Evolutionary conservation across 2,329 filamentous ascomycete genomes (phyloP).

Genomic region (Lachnellula subtilissima): DNA sequence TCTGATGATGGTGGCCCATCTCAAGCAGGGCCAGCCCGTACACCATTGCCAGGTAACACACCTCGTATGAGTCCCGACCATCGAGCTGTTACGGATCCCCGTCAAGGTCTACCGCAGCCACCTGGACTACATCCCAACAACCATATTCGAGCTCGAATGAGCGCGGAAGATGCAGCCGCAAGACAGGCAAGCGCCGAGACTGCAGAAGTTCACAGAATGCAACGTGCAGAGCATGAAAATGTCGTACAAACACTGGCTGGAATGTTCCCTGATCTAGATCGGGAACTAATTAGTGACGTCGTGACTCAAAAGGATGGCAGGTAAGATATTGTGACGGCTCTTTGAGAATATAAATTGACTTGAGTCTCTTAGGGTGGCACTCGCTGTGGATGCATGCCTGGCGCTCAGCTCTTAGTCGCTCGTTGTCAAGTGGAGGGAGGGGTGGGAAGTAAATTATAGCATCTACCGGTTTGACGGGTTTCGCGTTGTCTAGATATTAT

Average conservation of each 20-base stretch:
- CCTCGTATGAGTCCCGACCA: conserved; percentile 29
- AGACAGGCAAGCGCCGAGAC: conserved; percentile 85
- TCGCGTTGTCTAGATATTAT: background rate
- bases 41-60: conserved; percentile 43
- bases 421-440: background rate
- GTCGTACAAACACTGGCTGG: conserved; percentile 90
- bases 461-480: background rate
- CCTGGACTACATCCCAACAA: conserved; percentile 14
- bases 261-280: conserved; percentile 96
- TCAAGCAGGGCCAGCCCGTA: conserved; percentile 36
- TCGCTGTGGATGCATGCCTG: conserved; percentile 82
- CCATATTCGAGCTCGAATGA: conserved; percentile 37
- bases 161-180: conserved; percentile 82
- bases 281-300: conserved; percentile 93
- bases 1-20: conserved; percentile 55
- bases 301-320: conserved; percentile 92
- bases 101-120: conserved; percentile 21
- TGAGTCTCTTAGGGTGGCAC: conserved; percentile 57
- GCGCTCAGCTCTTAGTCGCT: conserved; percentile 45
- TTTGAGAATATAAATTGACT: conserved; percentile 17
- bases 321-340: conserved; percentile 46
- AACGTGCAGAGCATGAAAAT: conserved; percentile 79
- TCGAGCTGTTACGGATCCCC: conserved; percentile 22
- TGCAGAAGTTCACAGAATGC: conserved; percentile 79
- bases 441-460: conserved; percentile 4